Conservation (phyloP, 2,329 filamentous ascomycete genomes). For the Erysiphe pulchra region DNA sequence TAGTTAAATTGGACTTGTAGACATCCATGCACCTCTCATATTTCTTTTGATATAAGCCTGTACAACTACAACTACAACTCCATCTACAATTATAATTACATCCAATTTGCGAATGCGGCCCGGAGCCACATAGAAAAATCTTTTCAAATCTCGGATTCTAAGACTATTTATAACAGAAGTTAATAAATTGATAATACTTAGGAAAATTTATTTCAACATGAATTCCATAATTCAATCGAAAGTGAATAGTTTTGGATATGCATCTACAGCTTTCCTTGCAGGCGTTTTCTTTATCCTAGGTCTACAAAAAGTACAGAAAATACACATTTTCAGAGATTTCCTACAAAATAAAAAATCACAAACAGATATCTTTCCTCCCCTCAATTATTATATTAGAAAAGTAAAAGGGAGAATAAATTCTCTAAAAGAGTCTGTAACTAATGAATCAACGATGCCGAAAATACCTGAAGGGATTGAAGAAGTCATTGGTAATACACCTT, state of each 20-base stretch:
- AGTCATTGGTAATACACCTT: slow-evolving; percentile 78
- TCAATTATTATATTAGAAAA: too few species aligned
- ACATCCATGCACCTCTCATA: too few species aligned
- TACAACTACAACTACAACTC: too few species aligned
- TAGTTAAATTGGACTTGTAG: too few species aligned
- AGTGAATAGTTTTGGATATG: slow-evolving; percentile 36
- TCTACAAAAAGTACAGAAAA: slow-evolving; percentile 32
- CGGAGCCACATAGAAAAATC: too few species aligned
- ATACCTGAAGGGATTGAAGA: slow-evolving; percentile 66
- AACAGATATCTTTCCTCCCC: too few species aligned
- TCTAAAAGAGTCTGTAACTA: not conserved
- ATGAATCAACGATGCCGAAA: slow-evolving; percentile 5
- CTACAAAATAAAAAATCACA: too few species aligned
- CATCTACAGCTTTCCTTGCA: slow-evolving; percentile 48
- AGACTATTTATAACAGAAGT: too few species aligned
- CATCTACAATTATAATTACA: too few species aligned
- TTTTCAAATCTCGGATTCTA: too few species aligned
- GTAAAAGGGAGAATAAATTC: not conserved
- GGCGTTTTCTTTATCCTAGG: slow-evolving; percentile 52
- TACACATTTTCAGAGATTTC: not conserved
- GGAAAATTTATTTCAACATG: slow-evolving; percentile 17
- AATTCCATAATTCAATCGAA: slow-evolving; percentile 33
- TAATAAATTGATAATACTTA: not conserved
- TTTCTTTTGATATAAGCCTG: too few species aligned
- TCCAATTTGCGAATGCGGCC: too few species aligned